Evolutionary conservation across 2,329 filamentous ascomycete genomes (phyloP).

Genomic region (Diaporthe sp.): DNA sequence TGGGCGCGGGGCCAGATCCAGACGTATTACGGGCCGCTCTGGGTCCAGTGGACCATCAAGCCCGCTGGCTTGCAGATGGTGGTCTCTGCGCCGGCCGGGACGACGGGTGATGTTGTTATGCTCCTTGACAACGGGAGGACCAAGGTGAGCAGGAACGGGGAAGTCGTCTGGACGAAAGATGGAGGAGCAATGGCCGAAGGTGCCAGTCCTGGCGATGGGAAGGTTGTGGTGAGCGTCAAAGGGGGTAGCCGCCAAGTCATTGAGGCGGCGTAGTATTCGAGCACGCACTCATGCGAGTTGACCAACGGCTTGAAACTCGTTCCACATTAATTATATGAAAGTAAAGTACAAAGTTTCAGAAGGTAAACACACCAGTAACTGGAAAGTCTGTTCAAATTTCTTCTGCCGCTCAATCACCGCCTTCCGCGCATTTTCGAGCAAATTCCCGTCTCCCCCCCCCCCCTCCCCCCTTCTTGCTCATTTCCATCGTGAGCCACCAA

Average conservation of each 20-base stretch:
- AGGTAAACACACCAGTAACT: background rate
- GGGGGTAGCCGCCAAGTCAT: conserved; percentile 22
- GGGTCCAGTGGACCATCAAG: conserved; percentile 54
- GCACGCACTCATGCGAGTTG: background rate
- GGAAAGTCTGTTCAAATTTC: background rate
- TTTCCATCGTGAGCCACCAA: too few species aligned
- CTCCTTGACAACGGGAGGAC: conserved; percentile 41
- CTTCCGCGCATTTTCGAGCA: too few species aligned
- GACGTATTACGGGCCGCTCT: conserved; percentile 53
- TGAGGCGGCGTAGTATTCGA: background rate
- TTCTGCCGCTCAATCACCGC: too few species aligned
- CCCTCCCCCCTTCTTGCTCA: too few species aligned
- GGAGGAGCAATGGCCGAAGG: background rate
- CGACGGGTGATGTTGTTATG: conserved; percentile 48
- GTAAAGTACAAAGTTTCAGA: background rate
- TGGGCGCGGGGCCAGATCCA: conserved; percentile 62
- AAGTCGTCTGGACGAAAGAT: conserved; percentile 40
- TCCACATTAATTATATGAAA: background rate
- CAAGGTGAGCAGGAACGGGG: conserved; percentile 44
- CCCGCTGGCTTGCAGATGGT: background rate
- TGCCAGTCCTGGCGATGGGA: background rate
- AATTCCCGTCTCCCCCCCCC: too few species aligned
- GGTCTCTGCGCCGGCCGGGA: conserved; percentile 46
- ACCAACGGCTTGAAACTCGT: background rate
- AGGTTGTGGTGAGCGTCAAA: conserved; percentile 16